Evolutionary conservation across 352 stramenopile species (phyloP).

Genomic region (Aphanomyces cochlioides): DNA sequence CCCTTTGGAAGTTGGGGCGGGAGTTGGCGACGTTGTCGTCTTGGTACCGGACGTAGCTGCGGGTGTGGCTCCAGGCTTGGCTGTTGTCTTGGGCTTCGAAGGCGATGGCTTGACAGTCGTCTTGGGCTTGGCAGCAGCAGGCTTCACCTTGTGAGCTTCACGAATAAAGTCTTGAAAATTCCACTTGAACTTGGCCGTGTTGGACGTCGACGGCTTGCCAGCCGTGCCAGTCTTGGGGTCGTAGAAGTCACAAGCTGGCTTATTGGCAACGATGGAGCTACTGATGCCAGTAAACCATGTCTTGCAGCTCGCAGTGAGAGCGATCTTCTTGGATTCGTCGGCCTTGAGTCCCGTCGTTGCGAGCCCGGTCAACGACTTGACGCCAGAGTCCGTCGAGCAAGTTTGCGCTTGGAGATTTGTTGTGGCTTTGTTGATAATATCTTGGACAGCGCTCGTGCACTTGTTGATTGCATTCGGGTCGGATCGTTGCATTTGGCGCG

Average conservation of each 20-base stretch:
- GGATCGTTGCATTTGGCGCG: neutral
- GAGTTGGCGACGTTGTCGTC: neutral
- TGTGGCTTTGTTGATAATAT: neutral
- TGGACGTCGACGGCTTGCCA: neutral
- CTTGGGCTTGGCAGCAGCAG: neutral
- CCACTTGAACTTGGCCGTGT: slow-evolving; percentile 5
- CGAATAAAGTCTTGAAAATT: neutral
- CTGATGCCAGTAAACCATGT: neutral
- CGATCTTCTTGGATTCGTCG: neutral
- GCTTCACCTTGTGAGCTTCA: neutral
- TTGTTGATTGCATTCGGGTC: neutral
- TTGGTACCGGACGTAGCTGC: neutral
- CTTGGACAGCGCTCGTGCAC: neutral
- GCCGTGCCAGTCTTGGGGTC: neutral
- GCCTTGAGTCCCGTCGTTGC: neutral
- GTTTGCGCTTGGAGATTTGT: neutral
- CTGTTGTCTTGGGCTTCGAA: neutral
- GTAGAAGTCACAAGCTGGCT: neutral
- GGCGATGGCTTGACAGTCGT: neutral
- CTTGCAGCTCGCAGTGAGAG: neutral
- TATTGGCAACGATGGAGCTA: neutral
- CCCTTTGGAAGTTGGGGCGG: neutral
- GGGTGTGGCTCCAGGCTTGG: neutral
- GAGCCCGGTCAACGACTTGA: neutral
- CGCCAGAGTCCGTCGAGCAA: neutral